Evolutionary conservation across 129 eudicot genomes (phyloP).

Genomic region (Calendula officinalis): DNA sequence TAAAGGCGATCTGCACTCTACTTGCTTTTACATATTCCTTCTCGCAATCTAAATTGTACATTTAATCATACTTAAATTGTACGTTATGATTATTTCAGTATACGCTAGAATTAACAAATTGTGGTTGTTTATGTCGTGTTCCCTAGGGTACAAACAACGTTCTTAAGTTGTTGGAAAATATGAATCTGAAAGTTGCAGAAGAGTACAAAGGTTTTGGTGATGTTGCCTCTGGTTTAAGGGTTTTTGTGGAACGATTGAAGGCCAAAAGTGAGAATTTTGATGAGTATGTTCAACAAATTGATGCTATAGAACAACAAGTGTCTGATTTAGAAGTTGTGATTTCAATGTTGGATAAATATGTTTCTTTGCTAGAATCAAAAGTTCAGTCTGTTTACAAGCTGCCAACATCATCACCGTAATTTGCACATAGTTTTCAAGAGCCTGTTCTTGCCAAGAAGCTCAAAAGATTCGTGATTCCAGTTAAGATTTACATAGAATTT

Average conservation of each 20-base stretch:
- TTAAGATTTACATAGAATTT: not conserved
- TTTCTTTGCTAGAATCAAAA: slow-evolving; percentile 67
- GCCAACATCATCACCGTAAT: slow-evolving; percentile 23
- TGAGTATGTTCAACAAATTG: slow-evolving; percentile 62
- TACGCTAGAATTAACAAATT: not conserved
- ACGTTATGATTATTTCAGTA: no score
- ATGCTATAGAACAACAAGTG: slow-evolving; percentile 77
- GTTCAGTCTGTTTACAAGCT: slow-evolving; percentile 57
- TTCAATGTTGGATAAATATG: slow-evolving; percentile 76
- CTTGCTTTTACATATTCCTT: not conserved
- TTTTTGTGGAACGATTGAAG: slow-evolving; percentile 82
- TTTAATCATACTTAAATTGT: no score
- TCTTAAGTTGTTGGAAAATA: slow-evolving; percentile 80
- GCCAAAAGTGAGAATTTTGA: slow-evolving; percentile 64
- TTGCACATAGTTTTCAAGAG: no score
- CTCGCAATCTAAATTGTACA: no score
- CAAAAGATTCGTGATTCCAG: no score
- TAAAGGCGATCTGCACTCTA: slow-evolving; percentile 62
- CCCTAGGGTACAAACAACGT: slow-evolving; percentile 70
- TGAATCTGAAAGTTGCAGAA: slow-evolving; percentile 87
- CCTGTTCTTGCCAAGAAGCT: no score
- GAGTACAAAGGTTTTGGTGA: slow-evolving; percentile 89
- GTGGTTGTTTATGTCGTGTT: slow-evolving; percentile 10
- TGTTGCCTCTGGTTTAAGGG: slow-evolving; percentile 86
- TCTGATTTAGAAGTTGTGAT: slow-evolving; percentile 91